phyloP scores from a whole-genome alignment of 2,329 filamentous ascomycete genomes.

The Grosmannia serpens region DNA sequence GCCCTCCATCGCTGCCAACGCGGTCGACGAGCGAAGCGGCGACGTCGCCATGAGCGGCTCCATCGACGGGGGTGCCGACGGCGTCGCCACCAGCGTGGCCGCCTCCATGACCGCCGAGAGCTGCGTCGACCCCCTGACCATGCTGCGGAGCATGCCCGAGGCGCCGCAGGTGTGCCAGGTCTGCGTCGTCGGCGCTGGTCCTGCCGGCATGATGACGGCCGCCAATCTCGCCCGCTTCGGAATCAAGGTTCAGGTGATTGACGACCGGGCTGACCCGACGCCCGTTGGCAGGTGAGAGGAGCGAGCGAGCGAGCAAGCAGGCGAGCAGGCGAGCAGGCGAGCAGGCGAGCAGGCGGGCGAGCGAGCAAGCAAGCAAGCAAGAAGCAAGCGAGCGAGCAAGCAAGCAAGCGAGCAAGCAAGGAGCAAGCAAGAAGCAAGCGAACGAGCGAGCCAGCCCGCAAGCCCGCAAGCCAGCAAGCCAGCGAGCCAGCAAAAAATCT shows the following conservation, averaged over 20 bases:
- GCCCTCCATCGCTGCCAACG: slow-evolving; percentile 24
- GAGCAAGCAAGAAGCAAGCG: too few relatives aligned
- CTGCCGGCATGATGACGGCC: slow-evolving; percentile 39
- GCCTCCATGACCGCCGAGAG: slow-evolving; percentile 19
- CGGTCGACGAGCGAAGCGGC: slow-evolving; percentile 20
- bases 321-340: too few relatives aligned
- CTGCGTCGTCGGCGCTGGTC: slow-evolving; percentile 42
- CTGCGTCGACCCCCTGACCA: slow-evolving; percentile 33
- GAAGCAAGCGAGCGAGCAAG: too few relatives aligned
- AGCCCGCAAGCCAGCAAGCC: too few relatives aligned
- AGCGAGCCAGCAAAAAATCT: too few relatives aligned
- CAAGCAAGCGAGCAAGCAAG: too few relatives aligned
- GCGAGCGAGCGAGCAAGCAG: neutral
- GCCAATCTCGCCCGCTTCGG: slow-evolving; percentile 42
- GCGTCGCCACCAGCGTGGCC: slow-evolving; percentile 16
- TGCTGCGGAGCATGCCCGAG: slow-evolving; percentile 28
- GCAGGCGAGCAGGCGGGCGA: too few relatives aligned
- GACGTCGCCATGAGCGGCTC: slow-evolving; percentile 15
- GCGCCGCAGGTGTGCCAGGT: slow-evolving; percentile 18
- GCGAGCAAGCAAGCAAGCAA: too few relatives aligned
- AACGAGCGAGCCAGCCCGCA: too few relatives aligned
- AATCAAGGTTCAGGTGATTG: slow-evolving; percentile 43
- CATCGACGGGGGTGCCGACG: slow-evolving; percentile 17
- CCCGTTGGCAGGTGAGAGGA: slow-evolving; percentile 25
- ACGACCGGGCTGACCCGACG: slow-evolving; percentile 46